Evolutionary conservation across 2,329 filamentous ascomycete species (phyloP).

Genomic region (Samsoniella hepiali): DNA sequence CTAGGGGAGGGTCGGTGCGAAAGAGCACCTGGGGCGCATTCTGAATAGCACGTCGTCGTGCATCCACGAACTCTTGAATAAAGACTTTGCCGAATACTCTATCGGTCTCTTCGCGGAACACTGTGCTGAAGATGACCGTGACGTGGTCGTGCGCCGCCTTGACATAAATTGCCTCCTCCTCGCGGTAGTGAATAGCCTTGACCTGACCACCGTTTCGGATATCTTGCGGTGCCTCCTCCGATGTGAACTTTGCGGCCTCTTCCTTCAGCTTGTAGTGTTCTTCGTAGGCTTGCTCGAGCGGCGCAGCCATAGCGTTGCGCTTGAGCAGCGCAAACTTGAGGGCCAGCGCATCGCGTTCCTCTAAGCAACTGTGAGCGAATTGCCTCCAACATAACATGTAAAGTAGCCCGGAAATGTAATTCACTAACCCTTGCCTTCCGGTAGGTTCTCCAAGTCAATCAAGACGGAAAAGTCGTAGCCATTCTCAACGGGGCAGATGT

Average conservation of each 20-base stretch:
- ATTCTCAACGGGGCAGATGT: slow-evolving; percentile 80
- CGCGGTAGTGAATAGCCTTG: slow-evolving; percentile 96
- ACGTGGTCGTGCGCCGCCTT: slow-evolving; percentile 97
- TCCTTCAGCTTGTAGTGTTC: slow-evolving; percentile 85
- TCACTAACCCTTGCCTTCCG: slow-evolving; percentile 66
- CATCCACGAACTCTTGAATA: slow-evolving; percentile 97
- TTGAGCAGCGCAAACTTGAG: slow-evolving; percentile 87
- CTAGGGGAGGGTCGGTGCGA: slow-evolving; percentile 88
- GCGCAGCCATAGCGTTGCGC: slow-evolving; percentile 97
- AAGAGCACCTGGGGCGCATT: slow-evolving; percentile 98
- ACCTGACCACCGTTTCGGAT: slow-evolving; percentile 85
- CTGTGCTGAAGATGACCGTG: slow-evolving; percentile 97
- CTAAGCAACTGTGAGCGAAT: slow-evolving; percentile 40
- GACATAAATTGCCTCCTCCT: slow-evolving; percentile 98
- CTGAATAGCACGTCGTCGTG: slow-evolving; percentile 88
- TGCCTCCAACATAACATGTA: neutral
- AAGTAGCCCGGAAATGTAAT: neutral
- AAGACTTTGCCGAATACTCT: slow-evolving; percentile 97
- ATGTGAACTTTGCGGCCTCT: slow-evolving; percentile 87
- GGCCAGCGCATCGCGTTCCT: slow-evolving; percentile 82
- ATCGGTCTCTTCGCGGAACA: slow-evolving; percentile 97
- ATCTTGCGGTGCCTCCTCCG: slow-evolving; percentile 89
- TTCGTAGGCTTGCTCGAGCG: slow-evolving; percentile 94
- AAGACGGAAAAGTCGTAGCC: slow-evolving; percentile 96
- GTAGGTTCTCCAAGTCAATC: slow-evolving; percentile 84